Conservation (phyloP, 2,329 filamentous ascomycete species). For the Herpotrichia juniperi region DNA sequence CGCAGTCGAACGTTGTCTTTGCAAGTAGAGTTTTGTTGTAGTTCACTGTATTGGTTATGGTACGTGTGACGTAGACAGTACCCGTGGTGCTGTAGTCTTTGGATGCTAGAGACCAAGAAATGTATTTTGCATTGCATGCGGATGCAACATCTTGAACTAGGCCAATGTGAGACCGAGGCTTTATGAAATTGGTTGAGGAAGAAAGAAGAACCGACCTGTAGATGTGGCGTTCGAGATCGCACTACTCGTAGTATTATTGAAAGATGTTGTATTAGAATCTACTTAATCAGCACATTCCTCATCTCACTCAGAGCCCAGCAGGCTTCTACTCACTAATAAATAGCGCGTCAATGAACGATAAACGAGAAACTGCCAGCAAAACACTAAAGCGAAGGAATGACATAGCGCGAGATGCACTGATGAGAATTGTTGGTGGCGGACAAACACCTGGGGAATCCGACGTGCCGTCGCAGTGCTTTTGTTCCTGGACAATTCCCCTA, state of each 20-base stretch:
- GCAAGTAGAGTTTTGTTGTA: conserved; percentile 11
- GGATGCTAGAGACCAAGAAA: neutral
- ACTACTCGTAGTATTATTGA: neutral
- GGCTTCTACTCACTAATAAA: neutral
- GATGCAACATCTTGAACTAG: neutral
- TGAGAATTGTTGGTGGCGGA: neutral
- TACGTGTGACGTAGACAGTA: neutral
- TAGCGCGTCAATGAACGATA: neutral
- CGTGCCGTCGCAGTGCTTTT: neutral
- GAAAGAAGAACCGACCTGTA: neutral
- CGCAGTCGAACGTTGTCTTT: conserved; percentile 12
- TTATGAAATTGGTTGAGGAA: neutral
- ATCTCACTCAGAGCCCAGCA: neutral
- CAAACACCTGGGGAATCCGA: neutral
- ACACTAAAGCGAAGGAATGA: neutral
- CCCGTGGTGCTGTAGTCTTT: neutral
- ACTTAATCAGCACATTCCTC: neutral
- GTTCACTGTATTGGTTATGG: conserved; percentile 2
- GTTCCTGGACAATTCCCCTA: neutral
- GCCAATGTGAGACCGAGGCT: neutral
- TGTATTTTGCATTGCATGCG: neutral
- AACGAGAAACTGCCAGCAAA: neutral
- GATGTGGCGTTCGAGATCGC: neutral
- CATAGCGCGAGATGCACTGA: neutral
- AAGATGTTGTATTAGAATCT: neutral